Evolutionary conservation across 2,329 filamentous ascomycete species (phyloP).

Genomic region (Penicillium nordicum): DNA sequence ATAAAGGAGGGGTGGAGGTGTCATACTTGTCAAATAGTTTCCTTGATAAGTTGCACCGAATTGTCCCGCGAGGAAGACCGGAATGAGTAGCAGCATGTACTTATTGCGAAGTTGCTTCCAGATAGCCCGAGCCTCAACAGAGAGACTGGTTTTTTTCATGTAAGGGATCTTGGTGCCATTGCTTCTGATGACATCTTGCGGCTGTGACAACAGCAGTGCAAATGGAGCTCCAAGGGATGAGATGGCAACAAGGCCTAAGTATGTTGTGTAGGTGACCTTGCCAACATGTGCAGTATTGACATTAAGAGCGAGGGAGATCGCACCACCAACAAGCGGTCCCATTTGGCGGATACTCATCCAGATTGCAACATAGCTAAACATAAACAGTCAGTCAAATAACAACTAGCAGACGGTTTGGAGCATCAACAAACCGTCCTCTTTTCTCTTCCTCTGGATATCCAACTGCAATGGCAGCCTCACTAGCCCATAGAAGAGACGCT

Average conservation of each 20-base stretch:
- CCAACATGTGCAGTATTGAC: slow-evolving; percentile 43
- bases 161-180: slow-evolving; percentile 36
- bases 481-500: slow-evolving; percentile 41
- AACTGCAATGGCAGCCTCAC: slow-evolving; percentile 42
- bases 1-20: background rate
- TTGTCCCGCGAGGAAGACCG: slow-evolving; percentile 50
- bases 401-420: background rate
- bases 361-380: slow-evolving; percentile 42
- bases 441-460: slow-evolving; percentile 48
- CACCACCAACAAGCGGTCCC: slow-evolving; percentile 52
- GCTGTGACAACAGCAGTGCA: slow-evolving; percentile 46
- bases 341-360: slow-evolving; percentile 54
- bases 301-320: slow-evolving; percentile 52
- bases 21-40: slow-evolving; percentile 48
- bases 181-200: slow-evolving; percentile 45
- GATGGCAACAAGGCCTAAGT: slow-evolving; percentile 34
- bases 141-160: slow-evolving; percentile 25
- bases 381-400: slow-evolving; percentile 1
- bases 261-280: slow-evolving; percentile 47
- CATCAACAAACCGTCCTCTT: slow-evolving; percentile 41
- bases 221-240: slow-evolving; percentile 48
- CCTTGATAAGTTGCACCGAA: slow-evolving; percentile 53
- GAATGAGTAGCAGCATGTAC: slow-evolving; percentile 50
- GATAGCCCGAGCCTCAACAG: slow-evolving; percentile 40
- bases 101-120: slow-evolving; percentile 42